A percentile compares a stretch with the other conserved stretches of the same genome.
Evolutionary conservation across 257 asterid species (phyloP).

Genomic region (Rubia yunnanensis): DNA sequence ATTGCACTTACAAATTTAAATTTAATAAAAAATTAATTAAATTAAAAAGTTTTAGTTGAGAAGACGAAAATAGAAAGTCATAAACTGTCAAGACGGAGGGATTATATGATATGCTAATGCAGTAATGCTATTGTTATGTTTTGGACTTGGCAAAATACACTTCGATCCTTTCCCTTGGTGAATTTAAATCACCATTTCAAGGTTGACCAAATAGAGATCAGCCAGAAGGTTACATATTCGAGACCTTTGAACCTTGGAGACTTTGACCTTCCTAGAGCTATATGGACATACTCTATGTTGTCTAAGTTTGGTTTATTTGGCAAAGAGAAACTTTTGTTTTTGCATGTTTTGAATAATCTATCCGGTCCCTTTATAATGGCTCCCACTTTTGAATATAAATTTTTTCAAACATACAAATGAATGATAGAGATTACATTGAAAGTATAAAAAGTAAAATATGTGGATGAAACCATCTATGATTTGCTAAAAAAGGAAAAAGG

Average conservation of each 20-base stretch:
- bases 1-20: no score
- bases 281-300: neutral
- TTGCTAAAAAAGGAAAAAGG: no score
- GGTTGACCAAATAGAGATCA: neutral
- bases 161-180: neutral
- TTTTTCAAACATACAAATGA: no score
- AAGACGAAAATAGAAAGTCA: no score
- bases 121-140: neutral
- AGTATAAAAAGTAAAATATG: no score
- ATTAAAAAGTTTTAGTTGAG: no score
- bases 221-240: neutral
- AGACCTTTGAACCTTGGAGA: neutral
- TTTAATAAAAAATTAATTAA: no score
- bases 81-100: no score
- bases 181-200: neutral
- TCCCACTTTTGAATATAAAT: no score
- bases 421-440: no score
- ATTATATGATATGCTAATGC: neutral
- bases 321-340: neutral
- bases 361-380: no score
- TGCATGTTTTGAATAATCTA: neutral
- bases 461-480: no score
- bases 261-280: neutral
- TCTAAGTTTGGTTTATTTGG: neutral
- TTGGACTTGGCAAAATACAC: neutral